These are phyloP conservation scores for Apophysomyces variabilis DNA, from an alignment of 371 early-diverging fungal genomes.

Conservation along the genomic window DNA sequence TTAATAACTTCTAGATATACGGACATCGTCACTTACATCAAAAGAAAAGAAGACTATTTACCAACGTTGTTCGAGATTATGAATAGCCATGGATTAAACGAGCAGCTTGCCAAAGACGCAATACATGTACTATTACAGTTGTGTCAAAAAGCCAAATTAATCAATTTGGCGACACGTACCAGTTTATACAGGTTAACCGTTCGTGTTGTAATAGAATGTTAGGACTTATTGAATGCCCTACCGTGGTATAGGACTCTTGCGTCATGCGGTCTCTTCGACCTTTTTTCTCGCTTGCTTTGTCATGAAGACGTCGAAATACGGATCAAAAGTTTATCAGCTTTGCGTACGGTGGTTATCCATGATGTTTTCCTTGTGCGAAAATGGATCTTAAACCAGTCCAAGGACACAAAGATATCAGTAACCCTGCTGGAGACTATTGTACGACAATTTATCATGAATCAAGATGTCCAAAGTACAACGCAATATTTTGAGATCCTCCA, in stretches of 20 bases:
- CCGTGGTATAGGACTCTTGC: conserved; percentile 57
- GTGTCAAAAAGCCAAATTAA: conserved; percentile 67
- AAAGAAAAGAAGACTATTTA: conserved; percentile 68
- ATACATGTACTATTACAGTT: conserved; percentile 80
- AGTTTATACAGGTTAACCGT: conserved; percentile 55
- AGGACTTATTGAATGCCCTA: neutral
- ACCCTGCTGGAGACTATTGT: conserved; percentile 65
- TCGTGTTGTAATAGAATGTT: neutral
- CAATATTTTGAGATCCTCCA: conserved; percentile 78
- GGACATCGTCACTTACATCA: conserved; percentile 78
- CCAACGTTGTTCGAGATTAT: conserved; percentile 71
- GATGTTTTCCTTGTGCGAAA: conserved; percentile 77
- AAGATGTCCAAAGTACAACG: conserved; percentile 67
- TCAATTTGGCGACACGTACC: conserved; percentile 62
- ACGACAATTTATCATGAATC: conserved; percentile 59
- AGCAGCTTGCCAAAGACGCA: conserved; percentile 63
- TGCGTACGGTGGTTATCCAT: conserved; percentile 74
- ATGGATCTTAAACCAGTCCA: conserved; percentile 66
- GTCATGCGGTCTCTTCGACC: conserved; percentile 74
- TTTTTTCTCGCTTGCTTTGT: conserved; percentile 69
- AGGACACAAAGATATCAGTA: conserved; percentile 36
- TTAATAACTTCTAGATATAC: conserved; percentile 79
- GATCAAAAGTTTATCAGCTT: conserved; percentile 68
- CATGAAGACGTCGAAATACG: conserved; percentile 58
- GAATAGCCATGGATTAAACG: conserved; percentile 37